Evolutionary conservation across 441 rosid species (phyloP).

Genomic region (Rhodomyrtus psidioides): DNA sequence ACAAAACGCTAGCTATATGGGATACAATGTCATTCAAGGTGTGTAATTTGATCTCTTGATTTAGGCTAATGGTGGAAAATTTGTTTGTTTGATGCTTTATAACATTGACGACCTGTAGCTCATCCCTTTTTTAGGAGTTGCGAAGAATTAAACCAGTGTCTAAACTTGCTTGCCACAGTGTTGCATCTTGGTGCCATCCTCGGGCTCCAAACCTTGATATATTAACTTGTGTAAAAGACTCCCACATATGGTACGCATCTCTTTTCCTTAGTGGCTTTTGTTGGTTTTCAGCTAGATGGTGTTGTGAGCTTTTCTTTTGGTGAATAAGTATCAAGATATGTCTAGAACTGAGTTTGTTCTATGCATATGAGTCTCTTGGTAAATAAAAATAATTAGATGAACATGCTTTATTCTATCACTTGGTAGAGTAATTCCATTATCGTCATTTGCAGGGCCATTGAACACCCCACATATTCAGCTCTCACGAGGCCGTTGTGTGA

Average conservation of each 20-base stretch:
- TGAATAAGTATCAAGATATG: neutral
- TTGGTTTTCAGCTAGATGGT: slow-evolving; percentile 3
- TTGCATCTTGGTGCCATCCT: slow-evolving; percentile 99
- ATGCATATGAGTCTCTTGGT: neutral
- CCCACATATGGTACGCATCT: slow-evolving; percentile 78
- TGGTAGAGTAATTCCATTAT: neutral
- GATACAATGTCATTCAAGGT: slow-evolving; percentile 98
- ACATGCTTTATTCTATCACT: neutral
- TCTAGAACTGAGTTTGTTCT: neutral
- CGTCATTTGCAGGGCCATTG: slow-evolving; percentile 74
- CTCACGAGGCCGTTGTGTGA: slow-evolving; percentile 97
- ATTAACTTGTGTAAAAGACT: slow-evolving; percentile 94
- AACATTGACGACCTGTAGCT: slow-evolving; percentile 1
- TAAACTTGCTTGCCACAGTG: slow-evolving; percentile 90
- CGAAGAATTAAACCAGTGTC: slow-evolving; percentile 96
- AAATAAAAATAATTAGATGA: neutral
- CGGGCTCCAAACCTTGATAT: slow-evolving; percentile 99
- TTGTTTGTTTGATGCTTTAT: neutral
- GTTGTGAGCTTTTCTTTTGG: neutral
- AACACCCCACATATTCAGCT: slow-evolving; percentile 95
- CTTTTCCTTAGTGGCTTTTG: neutral
- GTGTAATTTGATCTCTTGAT: slow-evolving; percentile 3
- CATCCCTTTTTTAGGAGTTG: slow-evolving; percentile 55
- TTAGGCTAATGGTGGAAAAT: neutral
- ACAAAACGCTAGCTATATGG: slow-evolving; percentile 98